These are phyloP conservation scores for Arthrobotrys megalospora DNA, from an alignment of 2,329 filamentous ascomycete genomes.

Conservation along the genomic window DNA sequence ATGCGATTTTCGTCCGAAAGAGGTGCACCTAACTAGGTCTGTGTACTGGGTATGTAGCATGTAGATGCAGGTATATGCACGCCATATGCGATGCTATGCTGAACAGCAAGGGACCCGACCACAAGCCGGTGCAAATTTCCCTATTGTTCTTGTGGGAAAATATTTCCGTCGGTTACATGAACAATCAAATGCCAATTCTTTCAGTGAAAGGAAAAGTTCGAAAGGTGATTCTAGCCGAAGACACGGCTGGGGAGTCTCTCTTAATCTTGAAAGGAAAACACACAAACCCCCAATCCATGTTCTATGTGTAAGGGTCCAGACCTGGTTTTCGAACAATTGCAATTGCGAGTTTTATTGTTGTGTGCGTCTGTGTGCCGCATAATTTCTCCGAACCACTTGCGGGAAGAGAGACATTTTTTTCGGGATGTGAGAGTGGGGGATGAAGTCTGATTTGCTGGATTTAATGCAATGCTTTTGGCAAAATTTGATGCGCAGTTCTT, in stretches of 20 bases:
- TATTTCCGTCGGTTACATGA: slow-evolving; percentile 17
- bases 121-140: not conserved
- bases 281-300: no score
- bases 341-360: not conserved
- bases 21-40: no score
- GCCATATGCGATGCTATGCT: slow-evolving; percentile 14
- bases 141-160: slow-evolving; percentile 4
- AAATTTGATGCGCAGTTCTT: not conserved
- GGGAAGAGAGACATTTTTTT: slow-evolving; percentile 12
- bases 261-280: no score
- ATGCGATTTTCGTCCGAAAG: no score
- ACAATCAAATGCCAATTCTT: not conserved
- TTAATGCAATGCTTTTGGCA: not conserved
- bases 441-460: not conserved
- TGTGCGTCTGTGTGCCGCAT: not conserved
- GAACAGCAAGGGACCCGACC: slow-evolving; percentile 7
- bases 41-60: not conserved
- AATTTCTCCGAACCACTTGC: slow-evolving; percentile 13
- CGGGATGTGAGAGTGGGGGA: slow-evolving; percentile 1
- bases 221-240: slow-evolving; percentile 10
- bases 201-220: not conserved
- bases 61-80: not conserved
- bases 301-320: not conserved
- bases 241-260: not conserved
- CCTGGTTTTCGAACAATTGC: not conserved